Evolutionary conservation across 768 basidiomycete genomes (phyloP), one percentile per base, ranked within the genome.

Genomic region (Mycena chlorophos): DNA sequence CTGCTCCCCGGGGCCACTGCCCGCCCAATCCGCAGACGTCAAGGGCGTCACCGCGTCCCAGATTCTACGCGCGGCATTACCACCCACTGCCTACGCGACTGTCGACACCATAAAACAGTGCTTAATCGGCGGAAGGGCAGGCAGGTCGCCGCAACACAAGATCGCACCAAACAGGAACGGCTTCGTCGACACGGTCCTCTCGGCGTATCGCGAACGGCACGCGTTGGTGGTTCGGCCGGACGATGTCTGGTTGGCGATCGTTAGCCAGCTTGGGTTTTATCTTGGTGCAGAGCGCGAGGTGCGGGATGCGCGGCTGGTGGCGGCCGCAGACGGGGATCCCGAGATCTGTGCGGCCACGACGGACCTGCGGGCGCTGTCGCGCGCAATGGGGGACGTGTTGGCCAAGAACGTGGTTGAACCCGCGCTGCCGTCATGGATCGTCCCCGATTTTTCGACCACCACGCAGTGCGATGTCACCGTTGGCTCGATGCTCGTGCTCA

Each of bases 201-300:
- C 51, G 19, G 67, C 67, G 16, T 68, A 68, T 48, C 68, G 64
- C 52, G 37, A 61, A 5, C 67, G 66, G 47, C 66, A 65, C 13
- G 62, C 69, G 0, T 68, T 78, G 50, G 62, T 71, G 50, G 51
- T 75, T 19, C 70, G 76, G 13, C 75, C 76, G 6, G 75, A 77
- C 52, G 76, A 77, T 54, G 66, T 77, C 31, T 77, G 75, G 71
- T 52, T 68, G 5, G 63, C 70, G 14, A 71, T 72, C 49, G 53
- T 71, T 8, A 51, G 31, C 20, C 71, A 72, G 39, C 60, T 72
- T 58, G 68, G 52, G 47, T 63, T 68, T 49, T 70, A 65, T 40
- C 63, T 70, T 25, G 65, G 66, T 27, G 65, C 63, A 17, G 60
- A 68, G 43, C 57, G 5, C 20, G 27, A 22, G 14, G 40, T n/a